Evolutionary conservation across 768 basidiomycete species (phyloP).

Genomic region (Hebeloma cylindrosporum): DNA sequence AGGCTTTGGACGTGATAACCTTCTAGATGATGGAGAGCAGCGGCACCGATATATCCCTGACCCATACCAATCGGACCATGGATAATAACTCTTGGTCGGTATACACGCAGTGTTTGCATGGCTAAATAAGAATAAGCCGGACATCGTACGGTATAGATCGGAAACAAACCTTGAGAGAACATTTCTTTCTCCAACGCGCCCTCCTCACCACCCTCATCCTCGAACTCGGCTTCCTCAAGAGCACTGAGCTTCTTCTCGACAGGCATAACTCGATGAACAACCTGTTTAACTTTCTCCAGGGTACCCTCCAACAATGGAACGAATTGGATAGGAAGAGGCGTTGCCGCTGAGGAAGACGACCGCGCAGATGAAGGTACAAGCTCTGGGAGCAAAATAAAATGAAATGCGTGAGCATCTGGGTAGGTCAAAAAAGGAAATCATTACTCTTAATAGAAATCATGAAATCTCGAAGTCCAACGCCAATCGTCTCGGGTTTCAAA

Average conservation of each 20-base stretch:
- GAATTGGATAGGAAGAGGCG: conserved; percentile 83
- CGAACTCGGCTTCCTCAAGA: conserved; percentile 93
- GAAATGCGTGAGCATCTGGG: neutral
- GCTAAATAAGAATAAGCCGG: conserved; percentile 47
- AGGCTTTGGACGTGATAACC: conserved; percentile 94
- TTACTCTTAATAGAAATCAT: conserved; percentile 96
- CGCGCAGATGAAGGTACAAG: conserved; percentile 94
- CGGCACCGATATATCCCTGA: conserved; percentile 86
- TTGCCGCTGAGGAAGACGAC: conserved; percentile 82
- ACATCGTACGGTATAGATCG: conserved; percentile 1
- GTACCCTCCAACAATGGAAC: conserved; percentile 70
- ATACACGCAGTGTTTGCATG: conserved; percentile 88
- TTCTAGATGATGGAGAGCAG: conserved; percentile 90
- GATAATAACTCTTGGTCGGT: conserved; percentile 84
- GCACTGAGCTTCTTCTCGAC: conserved; percentile 78
- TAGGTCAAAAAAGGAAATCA: conserved; percentile 26
- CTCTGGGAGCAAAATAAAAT: conserved; percentile 48
- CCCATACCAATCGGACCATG: conserved; percentile 88
- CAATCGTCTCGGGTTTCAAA: conserved; percentile 83
- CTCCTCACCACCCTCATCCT: conserved; percentile 72
- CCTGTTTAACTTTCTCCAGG: conserved; percentile 68
- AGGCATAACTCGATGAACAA: conserved; percentile 77
- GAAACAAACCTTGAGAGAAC: conserved; percentile 74
- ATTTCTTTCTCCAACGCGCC: conserved; percentile 88
- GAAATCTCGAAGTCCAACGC: conserved; percentile 85